Evolutionary conservation across 1,139 yeast species (phyloP).

Genomic region (Hemisphaericaspora xylofermentans): DNA sequence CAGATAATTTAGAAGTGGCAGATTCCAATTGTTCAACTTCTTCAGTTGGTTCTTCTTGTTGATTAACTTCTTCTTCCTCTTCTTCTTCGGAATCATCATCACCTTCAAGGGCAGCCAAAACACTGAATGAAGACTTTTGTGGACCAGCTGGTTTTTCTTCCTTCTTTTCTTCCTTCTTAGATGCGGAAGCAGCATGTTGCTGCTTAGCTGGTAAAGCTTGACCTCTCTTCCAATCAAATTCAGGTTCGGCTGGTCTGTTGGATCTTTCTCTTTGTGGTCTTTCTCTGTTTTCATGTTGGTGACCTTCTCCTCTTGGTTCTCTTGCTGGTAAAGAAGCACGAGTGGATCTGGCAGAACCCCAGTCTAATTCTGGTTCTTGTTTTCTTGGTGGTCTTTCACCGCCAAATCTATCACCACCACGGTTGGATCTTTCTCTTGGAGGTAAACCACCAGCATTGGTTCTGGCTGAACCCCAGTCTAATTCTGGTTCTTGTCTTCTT

Average conservation of each 20-base stretch:
- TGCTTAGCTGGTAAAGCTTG: constrained; percentile 29
- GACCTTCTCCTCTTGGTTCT: constrained; percentile 43
- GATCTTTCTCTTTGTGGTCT: constrained; percentile 37
- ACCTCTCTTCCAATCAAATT: constrained; percentile 30
- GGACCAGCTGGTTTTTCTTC: constrained; percentile 39
- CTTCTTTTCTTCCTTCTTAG: constrained; percentile 23
- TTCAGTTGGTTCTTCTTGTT: constrained; percentile 11
- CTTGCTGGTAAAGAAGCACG: constrained; percentile 37
- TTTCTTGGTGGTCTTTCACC: constrained; percentile 31
- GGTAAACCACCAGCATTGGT: constrained; percentile 33
- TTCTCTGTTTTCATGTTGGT: constrained; percentile 14
- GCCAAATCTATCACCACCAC: constrained; percentile 17
- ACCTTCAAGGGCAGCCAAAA: constrained; percentile 55
- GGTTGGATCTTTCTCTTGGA: constrained; percentile 41
- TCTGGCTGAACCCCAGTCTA: constrained; percentile 65
- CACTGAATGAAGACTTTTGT: constrained; percentile 62
- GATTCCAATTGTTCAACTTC: constrained; percentile 34
- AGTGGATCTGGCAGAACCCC: constrained; percentile 47
- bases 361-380: constrained; percentile 57
- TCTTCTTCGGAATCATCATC: constrained; percentile 58
- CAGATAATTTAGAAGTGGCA: constrained; percentile 44
- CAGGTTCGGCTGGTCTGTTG: constrained; percentile 39
- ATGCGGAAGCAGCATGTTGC: constrained; percentile 12
- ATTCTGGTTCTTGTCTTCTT: constrained; percentile 50
- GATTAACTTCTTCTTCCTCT: constrained; percentile 18